Conservation (phyloP, 1,139 yeast genomes). For the Debaryomyces sp. region DNA sequence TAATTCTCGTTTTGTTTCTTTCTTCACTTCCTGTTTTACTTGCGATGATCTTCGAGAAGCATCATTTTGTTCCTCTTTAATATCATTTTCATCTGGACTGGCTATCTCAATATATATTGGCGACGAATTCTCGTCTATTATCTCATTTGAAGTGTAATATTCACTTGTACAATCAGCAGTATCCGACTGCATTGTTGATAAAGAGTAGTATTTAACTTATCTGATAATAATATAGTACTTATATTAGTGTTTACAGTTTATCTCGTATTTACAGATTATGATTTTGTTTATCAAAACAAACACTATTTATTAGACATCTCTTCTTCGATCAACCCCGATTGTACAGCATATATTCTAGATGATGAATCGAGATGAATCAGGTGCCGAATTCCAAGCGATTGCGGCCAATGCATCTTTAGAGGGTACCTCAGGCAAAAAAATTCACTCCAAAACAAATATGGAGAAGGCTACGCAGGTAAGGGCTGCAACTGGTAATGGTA, state of each 20-base stretch:
- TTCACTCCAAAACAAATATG: neutral
- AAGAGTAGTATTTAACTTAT: neutral
- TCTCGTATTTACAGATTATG: conserved; percentile 8
- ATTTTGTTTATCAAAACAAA: conserved; percentile 1
- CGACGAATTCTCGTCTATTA: neutral
- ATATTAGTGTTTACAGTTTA: neutral
- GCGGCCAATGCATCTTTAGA: conserved; percentile 4
- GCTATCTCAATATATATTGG: neutral
- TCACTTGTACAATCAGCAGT: conserved; percentile 8
- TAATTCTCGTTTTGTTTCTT: neutral
- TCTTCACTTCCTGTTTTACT: neutral
- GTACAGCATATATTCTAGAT: neutral
- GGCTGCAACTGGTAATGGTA: neutral
- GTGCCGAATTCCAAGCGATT: neutral
- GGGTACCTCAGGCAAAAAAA: neutral
- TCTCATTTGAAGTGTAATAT: conserved; percentile 9
- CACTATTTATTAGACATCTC: neutral
- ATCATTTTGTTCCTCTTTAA: neutral
- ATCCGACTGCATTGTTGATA: conserved; percentile 7
- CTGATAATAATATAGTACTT: neutral
- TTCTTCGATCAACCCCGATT: neutral
- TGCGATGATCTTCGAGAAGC: neutral
- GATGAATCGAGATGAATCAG: neutral
- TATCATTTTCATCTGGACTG: neutral
- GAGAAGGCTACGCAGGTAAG: neutral